Conservation (phyloP, 345 rosid species). For the Populus euphratica region DNA sequence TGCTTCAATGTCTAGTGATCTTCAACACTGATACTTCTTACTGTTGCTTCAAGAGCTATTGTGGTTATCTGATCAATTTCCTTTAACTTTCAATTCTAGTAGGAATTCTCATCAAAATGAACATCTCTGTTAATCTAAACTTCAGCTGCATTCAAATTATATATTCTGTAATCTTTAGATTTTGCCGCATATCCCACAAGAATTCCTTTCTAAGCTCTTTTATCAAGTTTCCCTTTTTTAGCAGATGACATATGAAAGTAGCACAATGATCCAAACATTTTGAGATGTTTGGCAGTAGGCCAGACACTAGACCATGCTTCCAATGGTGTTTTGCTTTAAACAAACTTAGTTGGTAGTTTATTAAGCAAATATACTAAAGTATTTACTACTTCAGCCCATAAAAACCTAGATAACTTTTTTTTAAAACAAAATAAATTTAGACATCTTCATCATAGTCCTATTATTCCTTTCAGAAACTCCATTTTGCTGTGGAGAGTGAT, state of each 20-base stretch:
- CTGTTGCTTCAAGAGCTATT: background rate
- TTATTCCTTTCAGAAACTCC: background rate
- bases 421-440: background rate
- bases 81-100: background rate
- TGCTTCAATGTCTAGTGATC: background rate
- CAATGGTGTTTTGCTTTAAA: background rate
- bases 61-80: background rate
- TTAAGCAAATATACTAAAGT: background rate
- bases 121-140: background rate
- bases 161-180: background rate
- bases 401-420: background rate
- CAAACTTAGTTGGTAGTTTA: background rate
- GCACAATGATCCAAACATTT: background rate
- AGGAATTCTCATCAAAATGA: background rate
- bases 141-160: background rate
- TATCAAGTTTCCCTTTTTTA: background rate
- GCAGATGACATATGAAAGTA: background rate
- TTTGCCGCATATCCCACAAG: background rate
- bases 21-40: background rate
- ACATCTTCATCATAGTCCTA: background rate
- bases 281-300: background rate
- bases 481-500: background rate
- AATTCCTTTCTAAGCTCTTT: background rate
- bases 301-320: background rate
- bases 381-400: background rate